These are phyloP conservation scores for Furcasterigmium furcatum DNA, from an alignment of 2,329 filamentous ascomycete genomes.

Conservation along the genomic window DNA sequence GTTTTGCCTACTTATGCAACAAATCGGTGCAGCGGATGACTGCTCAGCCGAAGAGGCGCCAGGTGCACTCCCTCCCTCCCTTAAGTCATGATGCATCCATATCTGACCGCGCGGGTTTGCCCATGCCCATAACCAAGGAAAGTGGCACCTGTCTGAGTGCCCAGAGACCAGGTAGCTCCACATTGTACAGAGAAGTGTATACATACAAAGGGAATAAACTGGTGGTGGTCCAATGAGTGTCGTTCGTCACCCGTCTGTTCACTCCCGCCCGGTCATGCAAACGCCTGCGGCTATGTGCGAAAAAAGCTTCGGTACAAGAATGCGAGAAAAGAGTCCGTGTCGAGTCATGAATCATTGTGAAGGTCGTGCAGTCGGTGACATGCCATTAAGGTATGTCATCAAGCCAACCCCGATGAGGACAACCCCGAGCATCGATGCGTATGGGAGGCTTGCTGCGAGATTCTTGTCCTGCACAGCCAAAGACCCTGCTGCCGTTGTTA, in stretches of 20 bases:
- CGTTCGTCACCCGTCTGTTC: not conserved
- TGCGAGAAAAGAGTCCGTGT: not conserved
- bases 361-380: slow-evolving; percentile 52
- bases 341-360: slow-evolving; percentile 20
- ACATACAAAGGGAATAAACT: slow-evolving; percentile 5
- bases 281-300: slow-evolving; percentile 1
- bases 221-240: not conserved
- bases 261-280: not conserved
- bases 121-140: too few species aligned
- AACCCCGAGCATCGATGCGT: slow-evolving; percentile 79
- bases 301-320: not conserved
- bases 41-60: too few species aligned
- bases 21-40: too few species aligned
- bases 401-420: slow-evolving; percentile 77
- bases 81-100: too few species aligned
- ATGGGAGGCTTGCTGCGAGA: slow-evolving; percentile 61
- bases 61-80: too few species aligned
- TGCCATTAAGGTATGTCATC: slow-evolving; percentile 85
- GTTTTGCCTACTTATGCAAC: too few species aligned
- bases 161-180: not conserved
- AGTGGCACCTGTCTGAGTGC: too few species aligned
- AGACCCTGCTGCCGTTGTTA: slow-evolving; percentile 32
- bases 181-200: slow-evolving; percentile 3
- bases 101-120: too few species aligned
- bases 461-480: slow-evolving; percentile 36